Evolutionary conservation across 2,329 filamentous ascomycete genomes (phyloP).

Genomic region (Didymella keratinophila): DNA sequence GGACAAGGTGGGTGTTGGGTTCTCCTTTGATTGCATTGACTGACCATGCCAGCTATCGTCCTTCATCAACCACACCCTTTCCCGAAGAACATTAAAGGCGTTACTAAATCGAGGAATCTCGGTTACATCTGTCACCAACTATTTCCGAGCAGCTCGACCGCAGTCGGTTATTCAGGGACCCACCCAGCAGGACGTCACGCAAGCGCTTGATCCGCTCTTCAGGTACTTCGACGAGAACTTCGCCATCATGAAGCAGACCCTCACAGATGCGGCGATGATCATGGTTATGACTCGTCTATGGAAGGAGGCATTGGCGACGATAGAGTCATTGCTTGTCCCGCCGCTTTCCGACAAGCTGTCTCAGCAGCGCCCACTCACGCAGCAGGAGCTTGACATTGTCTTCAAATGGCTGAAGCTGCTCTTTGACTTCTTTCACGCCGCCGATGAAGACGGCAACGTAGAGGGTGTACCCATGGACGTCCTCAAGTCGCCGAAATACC

Average conservation of each 20-base stretch:
- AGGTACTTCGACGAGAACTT: slow-evolving; percentile 99
- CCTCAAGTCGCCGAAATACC: slow-evolving; percentile 96
- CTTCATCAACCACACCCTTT: slow-evolving; percentile 90
- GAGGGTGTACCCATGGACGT: slow-evolving; percentile 90
- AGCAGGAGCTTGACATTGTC: slow-evolving; percentile 91
- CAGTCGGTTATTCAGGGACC: slow-evolving; percentile 62
- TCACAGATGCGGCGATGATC: slow-evolving; percentile 95
- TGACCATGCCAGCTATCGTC: slow-evolving; percentile 73
- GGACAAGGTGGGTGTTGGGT: slow-evolving; percentile 73
- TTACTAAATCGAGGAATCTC: slow-evolving; percentile 77
- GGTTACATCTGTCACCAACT: slow-evolving; percentile 76
- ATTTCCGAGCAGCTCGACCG: slow-evolving; percentile 62
- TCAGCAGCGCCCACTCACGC: slow-evolving; percentile 79
- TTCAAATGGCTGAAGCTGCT: slow-evolving; percentile 93
- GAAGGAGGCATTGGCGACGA: slow-evolving; percentile 95
- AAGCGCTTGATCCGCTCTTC: slow-evolving; percentile 83
- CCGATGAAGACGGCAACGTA: slow-evolving; percentile 84
- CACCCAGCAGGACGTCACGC: slow-evolving; percentile 77
- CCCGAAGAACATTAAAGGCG: slow-evolving; percentile 77
- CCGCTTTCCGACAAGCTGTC: slow-evolving; percentile 95
- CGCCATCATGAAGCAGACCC: slow-evolving; percentile 96
- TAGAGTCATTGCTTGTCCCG: slow-evolving; percentile 89
- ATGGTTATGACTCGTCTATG: slow-evolving; percentile 97
- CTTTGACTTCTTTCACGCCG: slow-evolving; percentile 93
- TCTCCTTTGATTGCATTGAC: slow-evolving; percentile 7